Conservation (phyloP, 495 filamentous ascomycete species). For the Staphylotrichum longicolle region DNA sequence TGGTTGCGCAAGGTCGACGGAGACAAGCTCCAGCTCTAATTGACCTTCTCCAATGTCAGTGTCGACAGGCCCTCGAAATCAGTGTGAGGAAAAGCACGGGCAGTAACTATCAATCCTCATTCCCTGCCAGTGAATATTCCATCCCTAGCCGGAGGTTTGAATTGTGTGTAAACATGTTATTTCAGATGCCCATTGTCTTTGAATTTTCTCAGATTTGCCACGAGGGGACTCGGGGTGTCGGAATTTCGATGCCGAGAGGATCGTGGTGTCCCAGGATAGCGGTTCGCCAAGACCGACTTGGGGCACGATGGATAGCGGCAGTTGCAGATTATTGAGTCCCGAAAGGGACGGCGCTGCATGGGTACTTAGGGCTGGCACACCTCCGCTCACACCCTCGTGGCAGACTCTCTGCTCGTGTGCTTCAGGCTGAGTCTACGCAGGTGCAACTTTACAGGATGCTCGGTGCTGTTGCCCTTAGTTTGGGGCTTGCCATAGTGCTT, state of each 20-base stretch:
- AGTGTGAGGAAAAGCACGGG: no score
- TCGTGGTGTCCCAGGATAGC: slow-evolving; percentile 1
- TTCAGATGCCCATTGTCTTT: no score
- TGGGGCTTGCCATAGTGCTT: slow-evolving; percentile 19
- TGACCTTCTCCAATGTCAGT: no score
- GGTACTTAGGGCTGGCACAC: slow-evolving; percentile 11
- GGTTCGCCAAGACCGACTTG: slow-evolving; percentile 8
- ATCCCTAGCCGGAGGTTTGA: no score
- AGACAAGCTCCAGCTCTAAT: no score
- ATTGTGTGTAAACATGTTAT: no score
- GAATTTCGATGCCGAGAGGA: slow-evolving; percentile 9
- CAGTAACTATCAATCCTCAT: no score
- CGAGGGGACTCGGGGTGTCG: neutral
- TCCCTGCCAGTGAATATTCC: no score
- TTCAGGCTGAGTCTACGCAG: neutral
- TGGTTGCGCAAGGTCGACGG: no score
- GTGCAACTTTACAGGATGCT: neutral
- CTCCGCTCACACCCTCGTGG: neutral
- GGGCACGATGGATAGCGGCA: neutral
- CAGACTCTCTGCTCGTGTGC: neutral
- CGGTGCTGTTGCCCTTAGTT: neutral
- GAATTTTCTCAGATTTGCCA: no score
- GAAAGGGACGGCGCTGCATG: slow-evolving; percentile 3
- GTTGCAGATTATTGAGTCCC: neutral
- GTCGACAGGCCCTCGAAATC: no score